Evolutionary conservation across 371 early-diverging fungal species (phyloP), one percentile per base, ranked within the genome.

Genomic region (Furculomyces boomerangus): DNA sequence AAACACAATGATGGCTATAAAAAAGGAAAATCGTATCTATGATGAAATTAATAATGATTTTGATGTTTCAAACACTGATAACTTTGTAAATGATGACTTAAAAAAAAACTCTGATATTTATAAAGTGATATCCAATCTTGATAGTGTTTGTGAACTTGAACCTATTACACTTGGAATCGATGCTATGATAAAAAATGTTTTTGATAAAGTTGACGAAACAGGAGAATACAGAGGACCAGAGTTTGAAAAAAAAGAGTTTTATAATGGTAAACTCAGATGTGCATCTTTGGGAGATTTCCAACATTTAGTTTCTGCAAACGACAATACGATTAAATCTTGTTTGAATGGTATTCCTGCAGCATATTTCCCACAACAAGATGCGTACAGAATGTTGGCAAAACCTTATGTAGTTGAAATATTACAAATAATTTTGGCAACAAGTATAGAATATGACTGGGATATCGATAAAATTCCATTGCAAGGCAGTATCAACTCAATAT

Each of bases 361-460:
- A 13, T 39, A 45, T 45, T 7, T 7, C 22, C 10, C n/a, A 45
- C 45, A 45, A 13, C 13, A 45, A 45, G 20, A 45, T 7, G 10
- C 24, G 13, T 10, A 22, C 13, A 7, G 20, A 22, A 22, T 5
- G 27, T 27, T 45, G 7, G 7, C 20, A 22, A 10, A 45, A 5
- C 24, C 45, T 7, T 45, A 10, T 45, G 45, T 45, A 20, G n/a
- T 10, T 8, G 45, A 45, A 45, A 20, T 45, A 7, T 27, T 45
- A 22, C 45, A 45, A 22, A 20, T 45, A 7, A 20, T 45, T 7
- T 45, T 45, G n/a, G 45, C 45, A 8, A 10, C 13, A 13, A 10
- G 45, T 45, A 45, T 45, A 10, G 45, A 45, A 45, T 45, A 45
- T 45, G 45, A 45, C 20, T 45, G 45, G 45, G 45, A 45, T 45